Percentiles rank a stretch among this genome's conserved stretches.
Conservation (phyloP, 192 early-diverging fungal genomes). For the Mycoemilia scoparia region DNA sequence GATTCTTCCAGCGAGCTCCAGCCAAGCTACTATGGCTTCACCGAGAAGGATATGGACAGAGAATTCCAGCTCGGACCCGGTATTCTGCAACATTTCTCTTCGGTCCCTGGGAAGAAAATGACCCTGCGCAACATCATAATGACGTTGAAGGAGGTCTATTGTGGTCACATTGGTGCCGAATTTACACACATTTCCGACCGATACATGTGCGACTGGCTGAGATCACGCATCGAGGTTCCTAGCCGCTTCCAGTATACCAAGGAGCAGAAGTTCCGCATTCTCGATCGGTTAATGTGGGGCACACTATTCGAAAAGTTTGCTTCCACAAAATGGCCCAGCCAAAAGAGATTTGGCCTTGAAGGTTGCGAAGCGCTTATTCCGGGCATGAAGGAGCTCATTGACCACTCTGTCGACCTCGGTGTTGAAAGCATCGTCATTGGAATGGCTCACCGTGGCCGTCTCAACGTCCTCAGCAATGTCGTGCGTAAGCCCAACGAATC, state of each 20-base stretch:
- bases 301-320: slow-evolving; percentile 93
- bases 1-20: slow-evolving; percentile 63
- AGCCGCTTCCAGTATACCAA: slow-evolving; percentile 71
- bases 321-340: slow-evolving; percentile 87
- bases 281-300: slow-evolving; percentile 94
- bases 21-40: slow-evolving; percentile 83
- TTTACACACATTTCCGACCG: slow-evolving; percentile 98
- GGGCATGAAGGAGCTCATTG: slow-evolving; percentile 95
- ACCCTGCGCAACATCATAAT: slow-evolving; percentile 84
- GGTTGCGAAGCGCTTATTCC: slow-evolving; percentile 95
- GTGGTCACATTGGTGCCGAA: slow-evolving; percentile 87
- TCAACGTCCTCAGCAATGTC: slow-evolving; percentile 98
- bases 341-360: slow-evolving; percentile 96
- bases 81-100: slow-evolving; percentile 73
- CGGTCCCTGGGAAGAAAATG: slow-evolving; percentile 46
- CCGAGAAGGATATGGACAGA: slow-evolving; percentile 77
- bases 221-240: slow-evolving; percentile 79
- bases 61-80: slow-evolving; percentile 86
- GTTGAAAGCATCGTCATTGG: slow-evolving; percentile 93
- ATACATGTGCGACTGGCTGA: slow-evolving; percentile 92
- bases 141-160: slow-evolving; percentile 68
- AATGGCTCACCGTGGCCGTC: slow-evolving; percentile 97
- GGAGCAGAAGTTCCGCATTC: slow-evolving; percentile 77
- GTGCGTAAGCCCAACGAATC: slow-evolving; percentile 96
- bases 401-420: slow-evolving; percentile 85